Evolutionary conservation across 306 rosid genomes (phyloP), one percentile per base, ranked within the genome.

Genomic region (Glycine soja): DNA sequence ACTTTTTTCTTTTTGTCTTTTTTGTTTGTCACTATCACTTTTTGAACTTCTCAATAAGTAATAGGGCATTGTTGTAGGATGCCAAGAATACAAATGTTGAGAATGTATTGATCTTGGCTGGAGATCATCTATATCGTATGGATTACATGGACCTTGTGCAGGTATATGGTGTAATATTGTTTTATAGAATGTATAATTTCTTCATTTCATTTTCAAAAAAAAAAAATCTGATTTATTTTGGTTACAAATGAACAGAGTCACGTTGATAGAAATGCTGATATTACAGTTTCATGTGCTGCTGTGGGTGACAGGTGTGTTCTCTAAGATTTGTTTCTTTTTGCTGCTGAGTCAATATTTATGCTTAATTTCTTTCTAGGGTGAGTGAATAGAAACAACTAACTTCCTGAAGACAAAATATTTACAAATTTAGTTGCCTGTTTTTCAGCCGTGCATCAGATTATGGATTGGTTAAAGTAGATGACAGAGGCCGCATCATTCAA

Each of bases 91-190:
- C 81, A 52, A 80, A 90, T 38, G 78, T 92, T 30, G 98, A 95
- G 70, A 88, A 95, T 81, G 81, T 95, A 67, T 51, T 95, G 86
- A 95, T 95, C 81, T 87, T 95, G 87, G 90, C 93, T 0, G 98
- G 98, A 46, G 98, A 95, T 91, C 98, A 95, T 86, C 88, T 95
- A 12, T 95, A 95, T 81, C 90, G 98, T 80, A 95, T 95, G 98
- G 95, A 92, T 89, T 95, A 95, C 82, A 90, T 88, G 94, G 92
- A 95, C 84, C 92, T 95, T 54, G 78, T 95, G 76, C 97, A 92
- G 93, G 98, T 92, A 82, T 82, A 7, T 24, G 4, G 24, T 66
- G 61, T 19, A 63, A 77, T 11, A 72, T 11, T 75, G 12, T 15
- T 57, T 72, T 24, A 18, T 56, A 10, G 43, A 48, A 8, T 53